Conservation (phyloP, 805 yeast genomes). For the Kodamaea laetipori region DNA sequence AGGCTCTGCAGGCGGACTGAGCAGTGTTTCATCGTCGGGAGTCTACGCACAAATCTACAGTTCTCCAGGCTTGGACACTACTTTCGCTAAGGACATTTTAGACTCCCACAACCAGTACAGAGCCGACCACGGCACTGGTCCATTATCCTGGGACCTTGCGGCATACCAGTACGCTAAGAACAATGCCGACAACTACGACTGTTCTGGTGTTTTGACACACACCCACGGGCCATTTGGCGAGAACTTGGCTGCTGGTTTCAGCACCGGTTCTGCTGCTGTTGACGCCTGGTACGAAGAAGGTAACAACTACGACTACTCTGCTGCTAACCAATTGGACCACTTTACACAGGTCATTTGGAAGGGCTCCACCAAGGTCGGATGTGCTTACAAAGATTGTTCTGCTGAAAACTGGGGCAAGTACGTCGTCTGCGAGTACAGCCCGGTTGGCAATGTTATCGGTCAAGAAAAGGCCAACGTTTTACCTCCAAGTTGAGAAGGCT, state of each 20-base stretch:
- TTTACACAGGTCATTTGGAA: conserved; percentile 38
- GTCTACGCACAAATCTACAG: conserved; percentile 21
- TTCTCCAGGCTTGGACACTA: conserved; percentile 26
- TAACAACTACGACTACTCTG: conserved; percentile 25
- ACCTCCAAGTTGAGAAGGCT: conserved; percentile 18
- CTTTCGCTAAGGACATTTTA: conserved; percentile 33
- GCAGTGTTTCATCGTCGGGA: conserved; percentile 10
- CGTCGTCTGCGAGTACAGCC: conserved; percentile 36
- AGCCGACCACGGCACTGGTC: conserved; percentile 31
- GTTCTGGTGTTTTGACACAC: conserved; percentile 40
- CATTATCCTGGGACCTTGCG: conserved; percentile 33
- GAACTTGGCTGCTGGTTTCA: conserved; percentile 40
- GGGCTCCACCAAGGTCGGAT: conserved; percentile 30
- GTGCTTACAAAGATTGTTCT: conserved; percentile 36
- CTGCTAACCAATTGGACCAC: conserved; percentile 31
- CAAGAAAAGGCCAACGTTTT: conserved; percentile 30
- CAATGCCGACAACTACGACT: conserved; percentile 38
- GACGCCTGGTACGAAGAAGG: conserved; percentile 42
- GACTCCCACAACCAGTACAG: conserved; percentile 38
- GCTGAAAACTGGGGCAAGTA: conserved; percentile 35
- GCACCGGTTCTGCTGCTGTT: conserved; percentile 31
- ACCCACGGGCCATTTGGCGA: conserved; percentile 41
- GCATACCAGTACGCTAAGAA: conserved; percentile 37
- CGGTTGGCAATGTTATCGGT: conserved; percentile 40
- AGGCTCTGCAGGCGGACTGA: conserved; percentile 5